Base-by-base conservation (phyloP, 202 grass and related monocot genomes). In the Setaria viridis region DNA sequence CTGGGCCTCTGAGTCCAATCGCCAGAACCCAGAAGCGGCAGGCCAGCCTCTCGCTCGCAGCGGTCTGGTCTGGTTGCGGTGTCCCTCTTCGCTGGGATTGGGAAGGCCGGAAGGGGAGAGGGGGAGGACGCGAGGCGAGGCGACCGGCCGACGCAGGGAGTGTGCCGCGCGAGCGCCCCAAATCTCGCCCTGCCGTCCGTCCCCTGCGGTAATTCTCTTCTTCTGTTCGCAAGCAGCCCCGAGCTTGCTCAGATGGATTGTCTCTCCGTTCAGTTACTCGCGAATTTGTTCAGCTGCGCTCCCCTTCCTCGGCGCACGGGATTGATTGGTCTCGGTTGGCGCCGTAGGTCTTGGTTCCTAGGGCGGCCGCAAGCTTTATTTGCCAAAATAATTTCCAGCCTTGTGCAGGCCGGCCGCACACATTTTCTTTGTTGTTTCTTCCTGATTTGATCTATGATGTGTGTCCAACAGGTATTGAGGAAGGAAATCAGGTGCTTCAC, bases 391-490 rank as follows among this genome's bases (percentile, higher is more conserved):
- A 57, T 67, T 14, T 15, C 41, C 54, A 43, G 20, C 29, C 11
- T 29, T 41, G 10, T 21, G 70, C 85, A 42, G 79, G 77, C 82
- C 72, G 85, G 9, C 17, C 11, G 54, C 43, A 10, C 39, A 16
- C 15, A n/a, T 46, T 45, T 32, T 45, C n/a, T 25, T 25, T 1
- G 13, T 60, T 70, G 8, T 6, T 45, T 45, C 0, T 58, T 51
- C 37, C 19, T 67, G 39, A 66, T 88, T 39, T 74, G 67, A 54
- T 35, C 63, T 48, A 11, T 50, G 19, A 68, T 55, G 9, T 69
- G 46, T 50, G 7, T 21, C 11, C 47, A 19, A n/a, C 7, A 88
- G 77, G 81, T 62, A 75, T 75, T 56, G 62, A 33, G 41, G 74
- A 34, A 41, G 47, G 47, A 53, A 35, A 70, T 79, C 32, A 32